These are phyloP conservation scores for Corymbia maculata DNA, from an alignment of 345 rosid species.

Conservation along the genomic window DNA sequence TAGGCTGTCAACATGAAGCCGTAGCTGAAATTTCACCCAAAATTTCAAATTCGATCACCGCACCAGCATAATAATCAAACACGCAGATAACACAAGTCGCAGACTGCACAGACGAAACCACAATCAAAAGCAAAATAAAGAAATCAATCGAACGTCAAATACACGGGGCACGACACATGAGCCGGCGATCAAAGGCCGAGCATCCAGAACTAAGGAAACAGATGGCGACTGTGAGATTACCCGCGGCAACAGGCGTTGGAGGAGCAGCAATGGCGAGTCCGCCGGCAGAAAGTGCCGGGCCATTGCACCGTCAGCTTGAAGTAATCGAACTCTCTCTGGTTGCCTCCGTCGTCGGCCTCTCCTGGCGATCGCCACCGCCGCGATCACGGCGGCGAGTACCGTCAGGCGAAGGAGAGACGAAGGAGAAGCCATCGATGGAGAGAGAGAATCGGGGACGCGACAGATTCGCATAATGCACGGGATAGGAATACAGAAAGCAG, in stretches of 20 bases:
- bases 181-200: background rate
- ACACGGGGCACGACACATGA: background rate
- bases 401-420: background rate
- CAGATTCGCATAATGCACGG: background rate
- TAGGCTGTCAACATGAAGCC: background rate
- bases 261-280: constrained; percentile 76
- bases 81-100: background rate
- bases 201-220: background rate
- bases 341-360: background rate
- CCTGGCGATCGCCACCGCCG: background rate
- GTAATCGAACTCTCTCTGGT: constrained; percentile 86
- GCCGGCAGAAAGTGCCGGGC: constrained; percentile 77
- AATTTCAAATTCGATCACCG: background rate
- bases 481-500: background rate
- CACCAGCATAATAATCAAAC: background rate
- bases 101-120: background rate
- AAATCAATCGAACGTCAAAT: background rate
- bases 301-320: constrained; percentile 73
- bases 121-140: background rate
- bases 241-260: constrained; percentile 81
- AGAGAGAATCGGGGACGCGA: background rate
- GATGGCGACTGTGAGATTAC: constrained; percentile 5
- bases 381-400: background rate
- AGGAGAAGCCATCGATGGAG: background rate
- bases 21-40: background rate